Conservation (phyloP, 768 basidiomycete species). For the Chiua virens region DNA sequence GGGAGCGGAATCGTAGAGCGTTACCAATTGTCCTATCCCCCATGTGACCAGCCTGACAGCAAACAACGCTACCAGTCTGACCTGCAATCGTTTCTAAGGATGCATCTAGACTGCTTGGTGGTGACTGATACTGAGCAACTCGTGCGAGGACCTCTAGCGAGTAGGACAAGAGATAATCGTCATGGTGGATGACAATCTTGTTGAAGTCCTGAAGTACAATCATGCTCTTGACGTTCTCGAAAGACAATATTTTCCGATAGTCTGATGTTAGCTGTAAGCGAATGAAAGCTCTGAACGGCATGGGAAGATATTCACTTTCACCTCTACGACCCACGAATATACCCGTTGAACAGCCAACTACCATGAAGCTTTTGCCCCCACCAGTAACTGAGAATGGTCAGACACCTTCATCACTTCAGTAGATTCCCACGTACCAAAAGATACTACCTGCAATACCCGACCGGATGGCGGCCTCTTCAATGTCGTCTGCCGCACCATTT, state of each 20-base stretch:
- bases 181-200: conserved; percentile 66
- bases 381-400: conserved; percentile 37
- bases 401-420: not conserved
- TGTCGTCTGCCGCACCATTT: conserved; percentile 28
- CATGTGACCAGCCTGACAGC: conserved; percentile 58
- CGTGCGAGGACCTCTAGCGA: conserved; percentile 70
- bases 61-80: conserved; percentile 53
- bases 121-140: conserved; percentile 50
- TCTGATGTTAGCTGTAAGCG: conserved; percentile 36
- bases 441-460: conserved; percentile 54
- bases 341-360: conserved; percentile 64
- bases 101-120: conserved; percentile 47
- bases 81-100: conserved; percentile 63
- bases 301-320: conserved; percentile 43
- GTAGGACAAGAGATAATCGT: conserved; percentile 59
- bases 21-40: conserved; percentile 57
- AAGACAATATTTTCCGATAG: conserved; percentile 56
- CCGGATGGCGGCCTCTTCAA: conserved; percentile 49
- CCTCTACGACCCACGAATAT: conserved; percentile 63
- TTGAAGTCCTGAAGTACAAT: conserved; percentile 61
- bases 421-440: conserved; percentile 53
- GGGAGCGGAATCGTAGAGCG: conserved; percentile 12
- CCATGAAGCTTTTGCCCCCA: conserved; percentile 56
- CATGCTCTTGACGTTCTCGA: conserved; percentile 51
- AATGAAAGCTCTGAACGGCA: not conserved